Conservation (phyloP, 2,329 filamentous ascomycete species). For the Fusarium foetens region DNA sequence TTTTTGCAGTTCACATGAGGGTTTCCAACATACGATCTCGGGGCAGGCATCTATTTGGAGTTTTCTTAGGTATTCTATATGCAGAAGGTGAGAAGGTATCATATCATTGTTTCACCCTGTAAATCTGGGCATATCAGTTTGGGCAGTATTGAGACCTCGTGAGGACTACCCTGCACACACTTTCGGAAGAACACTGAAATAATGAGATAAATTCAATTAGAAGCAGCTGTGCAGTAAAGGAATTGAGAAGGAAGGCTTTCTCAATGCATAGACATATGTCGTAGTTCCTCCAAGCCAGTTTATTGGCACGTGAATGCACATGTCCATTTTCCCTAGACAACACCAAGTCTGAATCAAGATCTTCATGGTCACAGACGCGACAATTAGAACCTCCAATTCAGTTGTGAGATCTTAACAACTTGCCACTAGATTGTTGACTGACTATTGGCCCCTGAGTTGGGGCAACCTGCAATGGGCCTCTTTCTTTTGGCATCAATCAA, state of each 20-base stretch:
- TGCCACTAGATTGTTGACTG: fast-evolving
- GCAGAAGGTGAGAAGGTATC: not conserved
- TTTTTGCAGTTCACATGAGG: constrained; percentile 14
- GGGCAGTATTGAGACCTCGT: fast-evolving
- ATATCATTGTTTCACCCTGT: not conserved
- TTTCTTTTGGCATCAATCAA: fast-evolving
- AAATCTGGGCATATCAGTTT: not conserved
- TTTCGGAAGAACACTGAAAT: not conserved
- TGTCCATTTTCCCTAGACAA: fast-evolving
- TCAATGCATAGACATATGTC: no score
- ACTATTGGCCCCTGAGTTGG: fast-evolving
- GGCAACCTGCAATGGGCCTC: not conserved
- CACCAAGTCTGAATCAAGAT: not conserved
- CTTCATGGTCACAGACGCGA: not conserved
- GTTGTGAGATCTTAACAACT: fast-evolving
- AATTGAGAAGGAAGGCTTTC: fast-evolving
- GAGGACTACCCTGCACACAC: constrained; percentile 1
- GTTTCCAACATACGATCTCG: constrained; percentile 12
- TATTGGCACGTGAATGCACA: not conserved
- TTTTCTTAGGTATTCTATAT: not conserved
- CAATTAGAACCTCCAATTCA: fast-evolving
- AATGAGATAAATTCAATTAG: fast-evolving
- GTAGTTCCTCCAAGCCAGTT: not conserved
- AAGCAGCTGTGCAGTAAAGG: fast-evolving
- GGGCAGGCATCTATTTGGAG: not conserved